A percentile compares a stretch with the other conserved stretches of the same genome.
These are phyloP conservation scores for Colletotrichum eremochloae DNA, from an alignment of 2,329 filamentous ascomycete genomes.

Conservation along the genomic window DNA sequence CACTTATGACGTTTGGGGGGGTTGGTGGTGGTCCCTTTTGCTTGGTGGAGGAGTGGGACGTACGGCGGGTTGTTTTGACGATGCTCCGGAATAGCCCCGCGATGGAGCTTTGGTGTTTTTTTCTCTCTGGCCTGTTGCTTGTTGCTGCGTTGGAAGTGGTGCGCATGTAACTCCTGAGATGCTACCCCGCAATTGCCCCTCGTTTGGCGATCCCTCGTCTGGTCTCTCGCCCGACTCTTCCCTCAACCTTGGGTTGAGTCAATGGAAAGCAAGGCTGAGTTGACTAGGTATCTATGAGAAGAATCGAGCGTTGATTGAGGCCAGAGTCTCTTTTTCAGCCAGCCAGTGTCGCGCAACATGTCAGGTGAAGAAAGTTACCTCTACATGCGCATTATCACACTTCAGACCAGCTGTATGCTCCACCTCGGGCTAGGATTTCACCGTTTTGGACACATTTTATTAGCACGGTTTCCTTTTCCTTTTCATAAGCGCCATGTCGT, in stretches of 20 bases:
- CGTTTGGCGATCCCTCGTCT: conserved; percentile 19
- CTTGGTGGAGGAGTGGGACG: conserved; percentile 29
- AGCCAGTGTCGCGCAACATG: background rate
- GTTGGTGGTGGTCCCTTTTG: conserved; percentile 11
- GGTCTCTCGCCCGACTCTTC: background rate
- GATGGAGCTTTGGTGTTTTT: conserved; percentile 41
- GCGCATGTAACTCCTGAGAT: conserved; percentile 4
- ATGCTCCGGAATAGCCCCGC: conserved; percentile 33
- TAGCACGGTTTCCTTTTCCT: background rate
- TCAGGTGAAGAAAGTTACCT: background rate
- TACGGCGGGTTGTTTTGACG: conserved; percentile 14
- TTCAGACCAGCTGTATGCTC: background rate
- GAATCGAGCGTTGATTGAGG: background rate
- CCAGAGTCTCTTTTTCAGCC: background rate
- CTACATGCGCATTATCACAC: background rate
- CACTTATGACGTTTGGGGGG: conserved; percentile 34
- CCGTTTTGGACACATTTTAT: background rate
- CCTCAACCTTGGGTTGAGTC: background rate
- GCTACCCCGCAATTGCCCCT: conserved; percentile 43
- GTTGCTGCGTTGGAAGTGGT: conserved; percentile 22
- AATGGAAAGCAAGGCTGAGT: background rate
- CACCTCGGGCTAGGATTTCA: conserved; percentile 32
- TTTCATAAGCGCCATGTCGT: background rate
- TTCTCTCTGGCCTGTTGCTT: background rate
- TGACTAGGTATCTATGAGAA: background rate